These are phyloP conservation scores for Citrullus amarus DNA, from an alignment of 306 rosid genomes.

Conservation along the genomic window DNA sequence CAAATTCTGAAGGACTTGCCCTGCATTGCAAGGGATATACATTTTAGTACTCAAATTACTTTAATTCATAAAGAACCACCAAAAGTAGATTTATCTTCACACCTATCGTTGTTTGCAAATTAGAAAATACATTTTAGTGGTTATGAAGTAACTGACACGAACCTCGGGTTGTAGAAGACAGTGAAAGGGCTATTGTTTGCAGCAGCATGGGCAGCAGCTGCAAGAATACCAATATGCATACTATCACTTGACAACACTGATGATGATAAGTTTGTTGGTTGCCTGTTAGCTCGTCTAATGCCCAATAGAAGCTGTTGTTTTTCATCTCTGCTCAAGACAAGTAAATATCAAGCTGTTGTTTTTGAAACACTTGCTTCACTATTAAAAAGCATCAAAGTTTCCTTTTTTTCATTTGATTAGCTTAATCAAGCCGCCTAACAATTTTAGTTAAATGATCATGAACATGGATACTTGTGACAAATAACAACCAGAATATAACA, in stretches of 20 bases:
- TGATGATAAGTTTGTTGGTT: slow-evolving; percentile 69
- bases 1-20: slow-evolving; percentile 98
- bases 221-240: slow-evolving; percentile 96
- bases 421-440: background rate
- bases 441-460: background rate
- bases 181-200: slow-evolving; percentile 89
- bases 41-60: background rate
- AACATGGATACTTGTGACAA: background rate
- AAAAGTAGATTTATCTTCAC: background rate
- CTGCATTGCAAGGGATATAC: slow-evolving; percentile 27
- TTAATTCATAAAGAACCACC: background rate
- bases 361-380: background rate
- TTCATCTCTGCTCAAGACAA: slow-evolving; percentile 52
- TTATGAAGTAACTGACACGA: background rate
- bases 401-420: background rate
- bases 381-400: background rate
- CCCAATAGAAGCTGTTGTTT: slow-evolving; percentile 95
- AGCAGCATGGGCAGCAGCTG: slow-evolving; percentile 96
- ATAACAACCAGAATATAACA: background rate
- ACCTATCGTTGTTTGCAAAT: background rate
- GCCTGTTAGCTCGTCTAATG: slow-evolving; percentile 85
- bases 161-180: slow-evolving; percentile 91
- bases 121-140: background rate
- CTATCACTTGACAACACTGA: slow-evolving; percentile 91
- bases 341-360: background rate